phyloP scores from a whole-genome alignment of 345 rosid species.

The Mallotus nudiflorus region DNA sequence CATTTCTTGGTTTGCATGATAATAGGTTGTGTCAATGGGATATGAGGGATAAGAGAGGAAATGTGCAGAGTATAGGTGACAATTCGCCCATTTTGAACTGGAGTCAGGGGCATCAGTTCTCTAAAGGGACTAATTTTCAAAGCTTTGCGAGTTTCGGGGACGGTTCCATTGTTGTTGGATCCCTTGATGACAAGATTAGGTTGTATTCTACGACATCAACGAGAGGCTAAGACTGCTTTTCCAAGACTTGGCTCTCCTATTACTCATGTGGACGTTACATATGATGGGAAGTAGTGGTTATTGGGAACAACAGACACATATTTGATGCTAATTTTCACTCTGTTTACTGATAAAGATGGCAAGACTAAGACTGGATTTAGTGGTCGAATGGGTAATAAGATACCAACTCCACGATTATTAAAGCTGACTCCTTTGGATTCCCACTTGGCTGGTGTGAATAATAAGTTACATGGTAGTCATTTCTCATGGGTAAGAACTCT shows the following conservation, averaged over 20 bases:
- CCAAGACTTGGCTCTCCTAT: slow-evolving; percentile 95
- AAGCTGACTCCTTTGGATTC: slow-evolving; percentile 92
- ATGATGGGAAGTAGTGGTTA: slow-evolving; percentile 95
- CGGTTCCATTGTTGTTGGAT: slow-evolving; percentile 91
- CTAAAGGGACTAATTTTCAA: slow-evolving; percentile 92
- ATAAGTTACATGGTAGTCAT: slow-evolving; percentile 86
- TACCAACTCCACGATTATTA: slow-evolving; percentile 87
- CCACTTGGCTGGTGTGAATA: slow-evolving; percentile 79
- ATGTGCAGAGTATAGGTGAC: slow-evolving; percentile 68
- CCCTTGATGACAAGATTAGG: slow-evolving; percentile 92
- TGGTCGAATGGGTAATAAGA: slow-evolving; percentile 95
- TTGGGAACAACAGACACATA: slow-evolving; percentile 89
- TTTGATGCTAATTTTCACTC: slow-evolving; percentile 80
- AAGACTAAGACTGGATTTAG: slow-evolving; percentile 81
- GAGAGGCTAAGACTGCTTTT: slow-evolving; percentile 96
- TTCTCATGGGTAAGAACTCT: slow-evolving; percentile 99
- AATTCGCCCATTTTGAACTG: slow-evolving; percentile 77
- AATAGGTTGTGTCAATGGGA: slow-evolving; percentile 97
- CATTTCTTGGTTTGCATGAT: slow-evolving; percentile 90
- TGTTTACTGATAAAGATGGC: slow-evolving; percentile 91
- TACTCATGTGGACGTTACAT: slow-evolving; percentile 86
- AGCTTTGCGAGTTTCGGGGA: slow-evolving; percentile 93
- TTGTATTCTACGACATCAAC: slow-evolving; percentile 77
- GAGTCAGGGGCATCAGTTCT: slow-evolving; percentile 93
- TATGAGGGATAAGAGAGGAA: slow-evolving; percentile 80